These are phyloP conservation scores for Nepenthes mirabilis DNA, from an alignment of 148 eudicot species.

Conservation along the genomic window DNA sequence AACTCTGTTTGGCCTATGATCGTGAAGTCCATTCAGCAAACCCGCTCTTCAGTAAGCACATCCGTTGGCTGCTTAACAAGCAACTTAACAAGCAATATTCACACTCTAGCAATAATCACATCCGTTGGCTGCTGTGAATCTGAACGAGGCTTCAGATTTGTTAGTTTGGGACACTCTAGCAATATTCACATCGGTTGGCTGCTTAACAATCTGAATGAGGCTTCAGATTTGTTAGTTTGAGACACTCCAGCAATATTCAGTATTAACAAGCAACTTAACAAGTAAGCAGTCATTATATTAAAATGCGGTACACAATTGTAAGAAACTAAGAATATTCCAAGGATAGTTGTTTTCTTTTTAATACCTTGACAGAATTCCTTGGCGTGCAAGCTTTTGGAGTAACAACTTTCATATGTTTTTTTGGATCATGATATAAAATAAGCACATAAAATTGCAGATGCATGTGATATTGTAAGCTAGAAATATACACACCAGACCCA, in stretches of 20 bases:
- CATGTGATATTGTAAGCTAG: slow-evolving; percentile 22
- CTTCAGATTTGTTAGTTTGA: slow-evolving; percentile 6
- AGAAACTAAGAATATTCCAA: background rate
- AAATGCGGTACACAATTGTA: background rate
- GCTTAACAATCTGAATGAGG: slow-evolving; percentile 21
- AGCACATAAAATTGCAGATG: slow-evolving; percentile 2
- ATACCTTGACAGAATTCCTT: slow-evolving; percentile 48
- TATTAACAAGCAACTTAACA: slow-evolving; percentile 15
- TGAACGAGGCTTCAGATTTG: slow-evolving; percentile 5
- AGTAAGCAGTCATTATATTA: background rate
- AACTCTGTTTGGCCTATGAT: slow-evolving; percentile 56
- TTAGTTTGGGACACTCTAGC: slow-evolving; percentile 14
- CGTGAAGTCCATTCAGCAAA: slow-evolving; percentile 66
- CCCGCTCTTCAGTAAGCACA: slow-evolving; percentile 56
- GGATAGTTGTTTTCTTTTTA: background rate
- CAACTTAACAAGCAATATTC: slow-evolving; percentile 44
- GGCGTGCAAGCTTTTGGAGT: slow-evolving; percentile 60
- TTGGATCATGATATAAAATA: slow-evolving; percentile 44
- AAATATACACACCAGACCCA: slow-evolving; percentile 41
- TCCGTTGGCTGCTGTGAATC: slow-evolving; percentile 43
- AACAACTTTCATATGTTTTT: slow-evolving; percentile 47
- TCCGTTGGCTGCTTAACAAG: slow-evolving; percentile 62
- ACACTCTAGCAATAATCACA: slow-evolving; percentile 8
- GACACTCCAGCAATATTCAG: slow-evolving; percentile 14
- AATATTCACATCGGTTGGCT: no score